Conservation (phyloP, 495 filamentous ascomycete genomes). For the Gamarada debralockiae region DNA sequence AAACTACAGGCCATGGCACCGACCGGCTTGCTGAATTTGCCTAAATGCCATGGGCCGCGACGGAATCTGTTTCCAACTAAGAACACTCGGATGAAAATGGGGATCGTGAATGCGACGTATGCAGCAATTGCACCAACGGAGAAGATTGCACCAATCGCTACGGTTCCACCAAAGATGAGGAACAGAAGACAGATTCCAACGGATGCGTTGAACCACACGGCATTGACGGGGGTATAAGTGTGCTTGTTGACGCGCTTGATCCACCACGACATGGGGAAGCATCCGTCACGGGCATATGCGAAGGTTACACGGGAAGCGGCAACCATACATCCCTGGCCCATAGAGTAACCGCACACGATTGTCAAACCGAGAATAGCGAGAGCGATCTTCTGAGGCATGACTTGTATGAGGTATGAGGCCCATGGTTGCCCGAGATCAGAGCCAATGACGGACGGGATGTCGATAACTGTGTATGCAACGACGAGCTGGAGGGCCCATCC, state of each 20-base stretch:
- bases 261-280: constrained; percentile 61
- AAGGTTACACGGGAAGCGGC: constrained; percentile 76
- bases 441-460: constrained; percentile 56
- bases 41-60: constrained; percentile 71
- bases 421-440: constrained; percentile 72
- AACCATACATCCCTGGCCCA: constrained; percentile 84
- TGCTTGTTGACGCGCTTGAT: constrained; percentile 63
- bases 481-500: constrained; percentile 77
- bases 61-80: constrained; percentile 70
- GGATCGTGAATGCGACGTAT: constrained; percentile 70
- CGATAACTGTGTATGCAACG: constrained; percentile 74
- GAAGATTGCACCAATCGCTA: constrained; percentile 72
- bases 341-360: constrained; percentile 72
- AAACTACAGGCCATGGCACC: constrained; percentile 59
- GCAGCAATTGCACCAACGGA: constrained; percentile 72
- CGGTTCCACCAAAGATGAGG: constrained; percentile 62
- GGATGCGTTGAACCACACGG: constrained; percentile 67
- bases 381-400: constrained; percentile 62
- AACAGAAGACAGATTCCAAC: constrained; percentile 63
- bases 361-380: constrained; percentile 65
- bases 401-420: constrained; percentile 69
- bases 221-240: constrained; percentile 74
- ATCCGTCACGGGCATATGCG: constrained; percentile 76
- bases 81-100: constrained; percentile 71
- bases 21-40: constrained; percentile 56